A percentile compares a stretch with the other conserved stretches of the same genome.
These are phyloP conservation scores for Dispira simplex DNA, from an alignment of 192 early-diverging fungal species.

Conservation along the genomic window DNA sequence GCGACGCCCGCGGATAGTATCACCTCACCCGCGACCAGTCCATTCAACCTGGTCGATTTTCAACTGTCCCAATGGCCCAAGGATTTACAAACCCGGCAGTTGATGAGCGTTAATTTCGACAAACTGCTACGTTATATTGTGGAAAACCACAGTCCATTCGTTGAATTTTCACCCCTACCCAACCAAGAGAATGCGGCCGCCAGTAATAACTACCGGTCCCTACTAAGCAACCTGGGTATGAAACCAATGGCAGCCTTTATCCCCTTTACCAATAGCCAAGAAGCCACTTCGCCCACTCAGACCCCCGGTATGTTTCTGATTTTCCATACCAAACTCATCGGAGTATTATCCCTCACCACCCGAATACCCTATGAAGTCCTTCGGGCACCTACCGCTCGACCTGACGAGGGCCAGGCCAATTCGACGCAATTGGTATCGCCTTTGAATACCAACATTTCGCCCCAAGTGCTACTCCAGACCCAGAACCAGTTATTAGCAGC, in stretches of 20 bases:
- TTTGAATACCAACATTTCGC: too few relatives aligned
- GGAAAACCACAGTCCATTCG: neutral
- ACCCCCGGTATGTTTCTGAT: slow-evolving; percentile 9
- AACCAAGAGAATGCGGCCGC: neutral
- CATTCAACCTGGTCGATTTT: neutral
- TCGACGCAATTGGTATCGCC: too few relatives aligned
- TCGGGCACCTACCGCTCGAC: too few relatives aligned
- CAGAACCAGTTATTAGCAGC: too few relatives aligned
- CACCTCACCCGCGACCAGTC: neutral
- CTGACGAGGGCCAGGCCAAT: too few relatives aligned
- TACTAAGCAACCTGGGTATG: slow-evolving; percentile 2
- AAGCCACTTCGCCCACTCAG: neutral
- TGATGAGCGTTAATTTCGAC: slow-evolving; percentile 5
- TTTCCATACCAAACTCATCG: slow-evolving; percentile 2
- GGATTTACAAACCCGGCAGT: neutral
- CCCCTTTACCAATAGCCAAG: neutral
- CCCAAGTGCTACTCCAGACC: too few relatives aligned
- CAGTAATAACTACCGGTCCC: neutral
- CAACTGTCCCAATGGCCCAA: slow-evolving; percentile 1
- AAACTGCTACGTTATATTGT: neutral
- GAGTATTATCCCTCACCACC: neutral
- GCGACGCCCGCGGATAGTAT: neutral
- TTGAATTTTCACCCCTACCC: slow-evolving; percentile 1
- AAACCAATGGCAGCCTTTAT: slow-evolving; percentile 11
- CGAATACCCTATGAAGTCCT: neutral